These are phyloP conservation scores for Aethionema arabicum DNA, from an alignment of 345 rosid genomes.

Conservation along the genomic window DNA sequence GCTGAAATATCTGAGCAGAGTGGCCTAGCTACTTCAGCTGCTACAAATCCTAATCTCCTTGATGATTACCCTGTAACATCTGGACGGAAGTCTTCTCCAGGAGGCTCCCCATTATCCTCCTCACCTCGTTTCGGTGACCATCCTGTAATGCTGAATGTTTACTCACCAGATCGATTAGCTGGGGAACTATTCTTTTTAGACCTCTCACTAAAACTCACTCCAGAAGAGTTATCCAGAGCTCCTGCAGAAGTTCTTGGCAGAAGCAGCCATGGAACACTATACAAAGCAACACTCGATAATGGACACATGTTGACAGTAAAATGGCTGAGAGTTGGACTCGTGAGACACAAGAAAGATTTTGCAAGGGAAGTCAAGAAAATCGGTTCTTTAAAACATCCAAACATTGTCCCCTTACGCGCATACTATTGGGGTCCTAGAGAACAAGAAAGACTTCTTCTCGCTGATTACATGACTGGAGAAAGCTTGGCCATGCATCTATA, in stretches of 20 bases:
- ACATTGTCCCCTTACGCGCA: constrained; percentile 77
- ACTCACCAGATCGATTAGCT: constrained; percentile 91
- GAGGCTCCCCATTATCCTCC: constrained; percentile 68
- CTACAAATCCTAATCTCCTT: constrained; percentile 53
- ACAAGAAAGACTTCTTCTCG: constrained; percentile 88
- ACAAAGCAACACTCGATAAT: constrained; percentile 80
- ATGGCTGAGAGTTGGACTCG: constrained; percentile 93
- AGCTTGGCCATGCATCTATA: constrained; percentile 90
- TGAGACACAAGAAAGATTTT: constrained; percentile 86
- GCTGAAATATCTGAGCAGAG: constrained; percentile 63
- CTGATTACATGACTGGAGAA: constrained; percentile 84
- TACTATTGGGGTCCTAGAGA: constrained; percentile 97
- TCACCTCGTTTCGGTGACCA: constrained; percentile 77
- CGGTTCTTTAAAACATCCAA: constrained; percentile 69
- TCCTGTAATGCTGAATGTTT: constrained; percentile 73
- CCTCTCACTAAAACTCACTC: constrained; percentile 68
- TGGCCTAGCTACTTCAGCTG: constrained; percentile 39
- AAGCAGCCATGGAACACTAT: constrained; percentile 94
- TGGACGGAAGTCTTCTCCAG: constrained; percentile 70
- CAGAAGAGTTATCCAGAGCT: constrained; percentile 91
- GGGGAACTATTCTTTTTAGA: constrained; percentile 88
- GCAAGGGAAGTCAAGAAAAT: constrained; percentile 83
- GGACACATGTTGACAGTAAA: constrained; percentile 89
- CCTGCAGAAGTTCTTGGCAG: constrained; percentile 99
- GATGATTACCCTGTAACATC: constrained; percentile 59